Evolutionary conservation across 2,329 filamentous ascomycete genomes (phyloP), one percentile per base, ranked within the genome.

Genomic region (Aspergillus ochraceoroseus): DNA sequence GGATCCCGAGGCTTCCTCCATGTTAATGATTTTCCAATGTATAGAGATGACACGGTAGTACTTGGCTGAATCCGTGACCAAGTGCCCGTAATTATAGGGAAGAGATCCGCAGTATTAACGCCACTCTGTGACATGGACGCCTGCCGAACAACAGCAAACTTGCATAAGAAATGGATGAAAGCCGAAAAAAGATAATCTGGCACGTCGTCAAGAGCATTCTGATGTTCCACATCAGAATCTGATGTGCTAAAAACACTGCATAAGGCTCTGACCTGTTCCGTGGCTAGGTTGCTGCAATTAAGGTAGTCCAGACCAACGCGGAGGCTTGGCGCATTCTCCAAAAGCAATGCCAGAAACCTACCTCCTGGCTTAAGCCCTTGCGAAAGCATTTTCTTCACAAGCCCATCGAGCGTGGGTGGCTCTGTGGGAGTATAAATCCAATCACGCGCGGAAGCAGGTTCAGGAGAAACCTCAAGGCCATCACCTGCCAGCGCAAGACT

Each of bases 361-460:
- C 57, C 61, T 2, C 61, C 57, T 7, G 74, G 68, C 5, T 53
- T 56, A 14, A 79, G 52, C 2, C 65, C 63, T 23, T 70, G 62
- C 1, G 56, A 60, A 17, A 63, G 52, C 68, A 82, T 77, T 28
- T 72, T 61, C 12, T 68, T 50, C 29, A 75, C 67, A 22, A 83
- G 67, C 7, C 70, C 63, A n/a, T 72, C 64, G 12, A 74, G 52
- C 0, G 66, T 68, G 4, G 79, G 79, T 9, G 76, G 69, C 28
- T 73, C 66, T 9, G 70, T 70, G 17, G 68, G 68, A 7, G 79
- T 69, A 55, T 80, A 80, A 1, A 78, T 74, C 32, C 74, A 60
- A 48, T 81, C 73, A 20, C 76, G 68, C 4, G 76, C 72, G 19
- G 76, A 80, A 9, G 64, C 61, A 6, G 79, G 75, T 40, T 77